These are phyloP conservation scores for Endocarpon pusillum DNA, from an alignment of 495 filamentous ascomycete species.

Conservation along the genomic window DNA sequence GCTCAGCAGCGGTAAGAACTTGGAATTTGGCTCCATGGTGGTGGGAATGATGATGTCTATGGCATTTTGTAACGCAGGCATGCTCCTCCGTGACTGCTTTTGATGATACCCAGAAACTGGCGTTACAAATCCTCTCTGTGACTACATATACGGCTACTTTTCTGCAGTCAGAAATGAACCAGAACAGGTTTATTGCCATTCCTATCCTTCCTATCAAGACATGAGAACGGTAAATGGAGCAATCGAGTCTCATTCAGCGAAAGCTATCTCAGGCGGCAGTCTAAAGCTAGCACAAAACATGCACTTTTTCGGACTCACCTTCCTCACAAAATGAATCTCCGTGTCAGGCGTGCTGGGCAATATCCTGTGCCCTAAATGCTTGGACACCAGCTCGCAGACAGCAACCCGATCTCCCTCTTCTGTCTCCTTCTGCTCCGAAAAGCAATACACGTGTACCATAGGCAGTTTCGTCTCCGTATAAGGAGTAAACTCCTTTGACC, in stretches of 20 bases:
- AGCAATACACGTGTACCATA: conserved; percentile 83
- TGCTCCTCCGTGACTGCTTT: too few relatives aligned
- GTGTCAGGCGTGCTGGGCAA: conserved; percentile 39
- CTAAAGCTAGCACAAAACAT: conserved; percentile 95
- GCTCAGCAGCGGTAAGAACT: too few relatives aligned
- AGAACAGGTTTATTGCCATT: too few relatives aligned
- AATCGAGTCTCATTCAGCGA: conserved; percentile 24
- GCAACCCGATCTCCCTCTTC: conserved; percentile 40
- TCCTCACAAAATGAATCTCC: conserved; percentile 57
- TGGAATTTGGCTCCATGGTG: too few relatives aligned
- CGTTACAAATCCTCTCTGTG: too few relatives aligned
- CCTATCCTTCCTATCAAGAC: too few relatives aligned
- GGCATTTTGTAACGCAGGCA: too few relatives aligned
- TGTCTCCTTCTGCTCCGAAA: conserved; percentile 57
- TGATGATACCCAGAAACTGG: too few relatives aligned
- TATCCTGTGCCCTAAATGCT: conserved; percentile 43
- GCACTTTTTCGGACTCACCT: conserved; percentile 82
- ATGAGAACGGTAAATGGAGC: too few relatives aligned
- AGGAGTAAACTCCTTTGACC: conserved; percentile 47
- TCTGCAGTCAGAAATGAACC: too few relatives aligned
- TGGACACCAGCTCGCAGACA: conserved; percentile 51
- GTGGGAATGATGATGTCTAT: too few relatives aligned
- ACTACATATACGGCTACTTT: too few relatives aligned
- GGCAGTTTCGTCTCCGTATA: conserved; percentile 43
- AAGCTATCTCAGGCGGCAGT: conserved; percentile 67